These are phyloP conservation scores for Phlegmacium glaucopus DNA, from an alignment of 768 basidiomycete species.

Conservation along the genomic window DNA sequence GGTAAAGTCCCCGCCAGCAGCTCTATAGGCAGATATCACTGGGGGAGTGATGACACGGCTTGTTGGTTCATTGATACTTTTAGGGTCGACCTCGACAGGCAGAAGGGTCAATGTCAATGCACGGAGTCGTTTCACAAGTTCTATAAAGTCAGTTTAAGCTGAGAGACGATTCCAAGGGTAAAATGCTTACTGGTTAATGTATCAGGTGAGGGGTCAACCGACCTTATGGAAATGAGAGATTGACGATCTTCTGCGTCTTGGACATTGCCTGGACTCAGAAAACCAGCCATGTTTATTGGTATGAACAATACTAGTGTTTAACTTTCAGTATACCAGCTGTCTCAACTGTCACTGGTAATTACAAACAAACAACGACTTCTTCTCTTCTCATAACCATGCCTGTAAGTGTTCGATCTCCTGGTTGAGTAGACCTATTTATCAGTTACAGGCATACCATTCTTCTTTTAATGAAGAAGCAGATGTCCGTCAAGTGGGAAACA, in stretches of 20 bases:
- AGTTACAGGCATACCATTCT: conserved; percentile 89
- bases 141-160: conserved; percentile 33
- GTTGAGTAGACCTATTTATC: conserved; percentile 10
- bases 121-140: conserved; percentile 77
- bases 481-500: conserved; percentile 83
- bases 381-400: conserved; percentile 47
- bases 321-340: too few species aligned
- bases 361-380: conserved; percentile 26
- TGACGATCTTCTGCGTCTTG: conserved; percentile 39
- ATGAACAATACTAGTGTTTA: background rate
- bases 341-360: conserved; percentile 21
- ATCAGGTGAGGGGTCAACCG: conserved; percentile 60
- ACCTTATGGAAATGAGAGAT: conserved; percentile 41
- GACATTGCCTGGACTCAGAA: conserved; percentile 16
- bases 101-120: conserved; percentile 72
- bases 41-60: conserved; percentile 80
- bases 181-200: conserved; percentile 66
- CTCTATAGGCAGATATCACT: conserved; percentile 73
- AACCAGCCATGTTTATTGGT: conserved; percentile 27
- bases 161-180: background rate
- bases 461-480: conserved; percentile 85
- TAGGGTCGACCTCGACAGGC: conserved; percentile 74
- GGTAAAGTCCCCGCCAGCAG: conserved; percentile 83
- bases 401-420: conserved; percentile 33
- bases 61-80: conserved; percentile 67